Base-by-base conservation (phyloP, 2,329 filamentous ascomycete genomes). In the Colletotrichum cordylinicola region DNA sequence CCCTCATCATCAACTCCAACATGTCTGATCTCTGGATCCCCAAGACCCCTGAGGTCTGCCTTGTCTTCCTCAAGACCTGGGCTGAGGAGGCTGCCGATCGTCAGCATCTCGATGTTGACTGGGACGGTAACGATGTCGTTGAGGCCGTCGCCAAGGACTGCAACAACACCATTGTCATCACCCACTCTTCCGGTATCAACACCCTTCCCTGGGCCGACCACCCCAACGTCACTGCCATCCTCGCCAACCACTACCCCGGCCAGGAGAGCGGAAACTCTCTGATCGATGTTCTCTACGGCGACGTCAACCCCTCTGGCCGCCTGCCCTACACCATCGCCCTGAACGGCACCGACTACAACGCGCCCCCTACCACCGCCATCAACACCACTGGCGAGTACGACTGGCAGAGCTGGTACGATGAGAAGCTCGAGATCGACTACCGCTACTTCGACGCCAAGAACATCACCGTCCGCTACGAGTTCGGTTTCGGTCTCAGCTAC, bases 321-420 rank as follows among this genome's bases (percentile, higher is more conserved):
- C 86, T 95, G 6, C 93, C 91, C 5, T 95, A 94, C 84, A 94
- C 93, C n/a, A 91, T 94, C 79, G 92, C 92, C n/a, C 84, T 86
- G 75, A 88, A 89, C 31, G 90, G 87, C 24, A 85, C 83, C 43
- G 86, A 88, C 82, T 87, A 87, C 82, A 86, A 87, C 60, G 84
- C 84, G 1, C 85, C 85, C 4, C 82, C 83, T 1, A 85, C 83
- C 18, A 86, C 85, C 2, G 81, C 78, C 13, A 77, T 85, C 78
- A 82, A 83, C 78, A 85, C 82, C 64, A 83, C 80, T 1, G 85
- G 84, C 37, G 73, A 77, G n/a, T 78, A 86, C 62, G 84, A 85
- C 78, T 87, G 85, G 86, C 86, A 87, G 82, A 82, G 82, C 1
- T 84, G 82, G 80, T 94, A 93, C 82, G 87, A 88, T 33, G 92